Base-by-base conservation (phyloP, 306 rosid genomes). In the Hippophae tibetana region DNA sequence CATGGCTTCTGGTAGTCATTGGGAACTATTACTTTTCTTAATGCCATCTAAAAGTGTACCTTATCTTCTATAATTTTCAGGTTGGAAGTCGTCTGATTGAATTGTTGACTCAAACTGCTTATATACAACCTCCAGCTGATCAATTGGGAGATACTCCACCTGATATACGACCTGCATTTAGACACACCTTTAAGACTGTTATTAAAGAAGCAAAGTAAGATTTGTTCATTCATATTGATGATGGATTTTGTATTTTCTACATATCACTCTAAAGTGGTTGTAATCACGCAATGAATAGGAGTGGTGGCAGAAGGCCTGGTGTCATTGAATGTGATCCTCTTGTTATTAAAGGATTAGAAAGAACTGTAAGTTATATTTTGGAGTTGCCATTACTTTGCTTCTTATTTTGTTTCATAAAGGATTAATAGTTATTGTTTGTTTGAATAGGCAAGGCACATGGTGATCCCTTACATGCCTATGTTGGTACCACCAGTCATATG, bases 391-490 rank as follows among this genome's bases (percentile, higher is more conserved):
- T 51, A 13, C 18, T 9, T 47, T 47, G 27, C 56, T 48, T 47
- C 70, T 56, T 45, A 13, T 27, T 42, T 51, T 54, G 47, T 23
- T 9, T 49, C n/a, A n/a, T 48, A 6, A 13, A 14, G 51, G 10
- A 58, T 47, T 63, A 60, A 52, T 63, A 54, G 50, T 47, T 54
- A 7, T 40, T 62, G 25, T 62, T 51, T 79, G 73, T 68, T 77
- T 67, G 54, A 52, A 76, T 88, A 92, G 99, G 95, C 83, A 64
- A 85, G 78, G 76, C 84, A 72, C 80, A 69, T 92, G 84, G 95
- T 92, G 77, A 92, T 88, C 73, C 99, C 96, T 60, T 92, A 88
- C 59, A 80, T 85, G 90, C 99, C 99, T 54, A 92, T 92, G 99
- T 72, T 92, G 86, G 84, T 88, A 72, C 93, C 96, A 58, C 95